Evolutionary conservation across 345 rosid species (phyloP).

Genomic region (Syzygium aqueum): DNA sequence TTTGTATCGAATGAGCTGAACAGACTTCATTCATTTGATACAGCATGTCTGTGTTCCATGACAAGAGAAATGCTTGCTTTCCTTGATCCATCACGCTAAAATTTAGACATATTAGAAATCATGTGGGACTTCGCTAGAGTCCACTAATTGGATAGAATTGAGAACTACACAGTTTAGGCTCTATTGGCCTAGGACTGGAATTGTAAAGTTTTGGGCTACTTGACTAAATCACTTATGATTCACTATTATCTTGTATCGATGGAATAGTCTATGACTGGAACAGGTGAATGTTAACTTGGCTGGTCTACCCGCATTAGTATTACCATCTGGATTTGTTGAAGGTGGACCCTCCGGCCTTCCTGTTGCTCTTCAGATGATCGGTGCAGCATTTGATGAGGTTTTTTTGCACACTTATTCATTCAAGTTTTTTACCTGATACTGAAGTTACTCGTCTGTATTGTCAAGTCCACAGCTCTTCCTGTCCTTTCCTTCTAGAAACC

Average conservation of each 20-base stretch:
- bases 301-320: constrained; percentile 81
- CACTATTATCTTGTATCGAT: background rate
- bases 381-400: constrained; percentile 90
- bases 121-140: background rate
- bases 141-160: background rate
- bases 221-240: background rate
- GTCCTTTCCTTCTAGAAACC: background rate
- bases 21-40: background rate
- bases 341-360: constrained; percentile 70
- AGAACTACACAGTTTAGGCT: background rate
- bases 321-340: constrained; percentile 88
- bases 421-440: background rate
- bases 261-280: background rate
- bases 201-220: background rate
- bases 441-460: background rate
- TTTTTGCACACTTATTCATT: background rate
- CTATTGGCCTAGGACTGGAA: background rate
- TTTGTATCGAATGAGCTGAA: background rate
- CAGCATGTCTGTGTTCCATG: background rate
- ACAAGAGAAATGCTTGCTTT: background rate
- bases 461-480: background rate
- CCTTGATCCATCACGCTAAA: background rate
- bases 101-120: background rate
- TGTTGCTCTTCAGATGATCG: constrained; percentile 92
- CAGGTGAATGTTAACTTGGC: constrained; percentile 96